A percentile compares a stretch with the other conserved stretches of the same genome.
Conservation (phyloP, 176 grass and related monocot species). For the Oryza glaberrima region DNA sequence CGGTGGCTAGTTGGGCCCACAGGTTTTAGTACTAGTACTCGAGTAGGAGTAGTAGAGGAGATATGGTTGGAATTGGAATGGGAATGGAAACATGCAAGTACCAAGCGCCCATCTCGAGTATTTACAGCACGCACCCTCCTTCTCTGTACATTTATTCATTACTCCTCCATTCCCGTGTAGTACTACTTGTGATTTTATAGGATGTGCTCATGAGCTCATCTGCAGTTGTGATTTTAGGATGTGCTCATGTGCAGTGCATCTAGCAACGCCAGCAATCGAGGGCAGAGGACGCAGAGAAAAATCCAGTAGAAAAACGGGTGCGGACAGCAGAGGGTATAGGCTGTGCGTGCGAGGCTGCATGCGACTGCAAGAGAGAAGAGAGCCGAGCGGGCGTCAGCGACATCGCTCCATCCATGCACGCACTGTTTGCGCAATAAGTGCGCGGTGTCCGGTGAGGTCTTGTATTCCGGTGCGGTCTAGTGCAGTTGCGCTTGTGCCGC, state of each 20-base stretch:
- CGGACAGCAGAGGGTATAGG: not conserved
- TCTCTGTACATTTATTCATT: not conserved
- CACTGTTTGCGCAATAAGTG: not conserved
- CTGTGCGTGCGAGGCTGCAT: not conserved
- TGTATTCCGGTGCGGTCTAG: too few species aligned
- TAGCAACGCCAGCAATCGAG: not conserved
- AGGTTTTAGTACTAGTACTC: not conserved
- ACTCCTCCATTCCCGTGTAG: not conserved
- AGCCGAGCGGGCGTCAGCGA: not conserved
- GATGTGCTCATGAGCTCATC: not conserved
- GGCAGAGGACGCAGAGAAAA: not conserved
- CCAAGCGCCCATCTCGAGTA: not conserved
- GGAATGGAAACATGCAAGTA: conserved; percentile 33
- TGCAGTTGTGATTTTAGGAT: too few species aligned
- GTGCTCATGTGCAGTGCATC: not conserved
- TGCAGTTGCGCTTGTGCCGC: too few species aligned
- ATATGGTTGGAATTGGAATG: not conserved
- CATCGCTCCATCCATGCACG: not conserved
- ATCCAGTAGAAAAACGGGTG: not conserved
- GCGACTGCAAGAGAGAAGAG: not conserved
- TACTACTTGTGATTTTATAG: not conserved
- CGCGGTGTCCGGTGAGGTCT: too few species aligned
- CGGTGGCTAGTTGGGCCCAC: not conserved
- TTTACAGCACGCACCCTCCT: not conserved
- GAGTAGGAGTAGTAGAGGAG: not conserved